These are phyloP conservation scores for Monilinia aucupariae DNA, from an alignment of 2,329 filamentous ascomycete species.

Conservation along the genomic window DNA sequence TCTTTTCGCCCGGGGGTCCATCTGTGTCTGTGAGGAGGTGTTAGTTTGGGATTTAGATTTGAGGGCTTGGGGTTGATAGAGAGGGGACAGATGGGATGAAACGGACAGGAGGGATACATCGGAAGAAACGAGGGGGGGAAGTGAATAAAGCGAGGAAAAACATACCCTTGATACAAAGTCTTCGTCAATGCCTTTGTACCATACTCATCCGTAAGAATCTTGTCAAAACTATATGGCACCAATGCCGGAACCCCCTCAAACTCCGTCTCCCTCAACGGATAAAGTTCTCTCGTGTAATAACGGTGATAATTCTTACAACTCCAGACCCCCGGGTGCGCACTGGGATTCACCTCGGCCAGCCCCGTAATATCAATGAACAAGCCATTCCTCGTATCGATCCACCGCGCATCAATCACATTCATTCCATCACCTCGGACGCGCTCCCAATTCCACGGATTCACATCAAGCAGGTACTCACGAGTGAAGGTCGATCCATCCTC, in stretches of 20 bases:
- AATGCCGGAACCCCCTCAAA: slow-evolving; percentile 69
- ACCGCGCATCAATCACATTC: slow-evolving; percentile 80
- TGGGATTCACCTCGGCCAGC: slow-evolving; percentile 60
- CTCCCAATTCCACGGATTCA: slow-evolving; percentile 65
- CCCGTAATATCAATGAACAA: slow-evolving; percentile 82
- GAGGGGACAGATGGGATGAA: slow-evolving; percentile 7
- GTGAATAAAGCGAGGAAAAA: neutral
- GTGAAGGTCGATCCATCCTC: slow-evolving; percentile 39
- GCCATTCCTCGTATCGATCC: slow-evolving; percentile 71
- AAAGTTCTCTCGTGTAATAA: slow-evolving; percentile 66
- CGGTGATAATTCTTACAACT: slow-evolving; percentile 76
- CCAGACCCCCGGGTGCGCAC: slow-evolving; percentile 58
- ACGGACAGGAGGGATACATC: neutral
- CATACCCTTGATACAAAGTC: slow-evolving; percentile 59
- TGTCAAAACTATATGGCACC: slow-evolving; percentile 65
- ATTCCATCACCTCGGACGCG: slow-evolving; percentile 58
- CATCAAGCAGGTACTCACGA: slow-evolving; percentile 64
- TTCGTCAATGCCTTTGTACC: slow-evolving; percentile 53
- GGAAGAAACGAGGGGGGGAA: neutral
- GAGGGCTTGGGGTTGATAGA: neutral
- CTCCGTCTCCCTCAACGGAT: slow-evolving; percentile 65
- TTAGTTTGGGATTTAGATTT: slow-evolving; percentile 13
- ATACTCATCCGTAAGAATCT: slow-evolving; percentile 62
- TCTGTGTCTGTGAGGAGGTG: slow-evolving; percentile 44
- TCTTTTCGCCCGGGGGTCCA: slow-evolving; percentile 55